These are phyloP conservation scores for Vittaforma corneae DNA, from an alignment of 371 early-diverging fungal genomes.

Conservation along the genomic window DNA sequence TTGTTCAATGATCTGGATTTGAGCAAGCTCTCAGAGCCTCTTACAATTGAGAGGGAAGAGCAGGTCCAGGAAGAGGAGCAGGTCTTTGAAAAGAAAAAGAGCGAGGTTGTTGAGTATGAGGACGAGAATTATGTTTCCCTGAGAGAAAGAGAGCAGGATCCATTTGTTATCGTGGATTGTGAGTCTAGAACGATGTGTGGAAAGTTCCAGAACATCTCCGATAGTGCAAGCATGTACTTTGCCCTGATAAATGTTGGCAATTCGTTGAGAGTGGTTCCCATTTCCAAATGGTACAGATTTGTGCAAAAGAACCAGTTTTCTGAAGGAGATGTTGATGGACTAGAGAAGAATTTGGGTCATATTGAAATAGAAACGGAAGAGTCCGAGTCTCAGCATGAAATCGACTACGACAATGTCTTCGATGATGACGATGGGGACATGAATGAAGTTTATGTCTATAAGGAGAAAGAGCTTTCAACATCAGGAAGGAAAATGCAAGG, in stretches of 20 bases:
- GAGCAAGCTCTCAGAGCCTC: slow-evolving; percentile 15
- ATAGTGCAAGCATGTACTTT: slow-evolving; percentile 46
- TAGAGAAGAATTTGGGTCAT: slow-evolving; percentile 33
- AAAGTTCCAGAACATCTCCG: slow-evolving; percentile 37
- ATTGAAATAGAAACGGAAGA: slow-evolving; percentile 9
- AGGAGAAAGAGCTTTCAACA: slow-evolving; percentile 43
- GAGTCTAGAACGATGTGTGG: slow-evolving; percentile 47
- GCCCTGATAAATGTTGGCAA: slow-evolving; percentile 48
- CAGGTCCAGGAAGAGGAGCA: slow-evolving; percentile 25
- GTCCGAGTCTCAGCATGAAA: slow-evolving; percentile 46
- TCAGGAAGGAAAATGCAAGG: slow-evolving; percentile 54
- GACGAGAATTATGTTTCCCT: slow-evolving; percentile 45
- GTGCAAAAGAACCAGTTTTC: slow-evolving; percentile 41
- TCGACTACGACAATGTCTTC: slow-evolving; percentile 58
- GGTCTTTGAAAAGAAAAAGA: slow-evolving; percentile 48
- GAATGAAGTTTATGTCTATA: slow-evolving; percentile 24
- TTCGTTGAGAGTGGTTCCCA: slow-evolving; percentile 40
- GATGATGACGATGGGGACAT: slow-evolving; percentile 59
- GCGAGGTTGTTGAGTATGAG: slow-evolving; percentile 55
- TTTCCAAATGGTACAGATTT: slow-evolving; percentile 56
- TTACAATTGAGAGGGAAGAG: slow-evolving; percentile 26
- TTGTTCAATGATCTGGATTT: slow-evolving; percentile 35
- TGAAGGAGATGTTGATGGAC: slow-evolving; percentile 44
- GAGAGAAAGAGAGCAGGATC: slow-evolving; percentile 48
- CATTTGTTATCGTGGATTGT: slow-evolving; percentile 45